Conservation (phyloP, 2,329 filamentous ascomycete genomes). For the Fusarium aywerte region DNA sequence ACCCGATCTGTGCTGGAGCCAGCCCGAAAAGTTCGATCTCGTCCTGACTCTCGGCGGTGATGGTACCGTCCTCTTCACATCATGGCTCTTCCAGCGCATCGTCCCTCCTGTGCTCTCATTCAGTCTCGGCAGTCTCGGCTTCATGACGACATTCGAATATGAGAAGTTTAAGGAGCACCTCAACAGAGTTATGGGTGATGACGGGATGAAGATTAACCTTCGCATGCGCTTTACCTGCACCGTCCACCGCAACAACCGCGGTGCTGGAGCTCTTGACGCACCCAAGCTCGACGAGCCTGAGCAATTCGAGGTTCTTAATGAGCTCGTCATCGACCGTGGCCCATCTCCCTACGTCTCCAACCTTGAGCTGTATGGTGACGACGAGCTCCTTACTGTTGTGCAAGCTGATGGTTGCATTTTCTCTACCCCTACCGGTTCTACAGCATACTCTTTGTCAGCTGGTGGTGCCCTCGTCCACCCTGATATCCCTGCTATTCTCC, state of each 20-base stretch:
- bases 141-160: constrained; percentile 89
- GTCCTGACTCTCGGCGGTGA: constrained; percentile 89
- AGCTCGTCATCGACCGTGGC: constrained; percentile 96
- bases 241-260: constrained; percentile 78
- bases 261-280: constrained; percentile 52
- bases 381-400: constrained; percentile 92
- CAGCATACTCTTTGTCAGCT: constrained; percentile 94
- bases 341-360: constrained; percentile 97
- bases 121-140: constrained; percentile 85
- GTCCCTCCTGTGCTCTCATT: constrained; percentile 88
- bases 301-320: constrained; percentile 97
- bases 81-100: constrained; percentile 90
- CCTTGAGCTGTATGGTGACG: constrained; percentile 94
- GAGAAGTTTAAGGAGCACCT: constrained; percentile 88
- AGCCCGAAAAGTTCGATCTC: constrained; percentile 94
- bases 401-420: constrained; percentile 98
- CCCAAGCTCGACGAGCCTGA: constrained; percentile 86
- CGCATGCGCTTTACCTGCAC: constrained; percentile 99
- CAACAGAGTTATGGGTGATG: constrained; percentile 89
- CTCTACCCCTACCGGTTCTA: constrained; percentile 93
- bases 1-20: constrained; percentile 92
- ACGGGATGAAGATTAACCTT: constrained; percentile 95
- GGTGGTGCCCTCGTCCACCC: constrained; percentile 96
- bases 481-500: constrained; percentile 93
- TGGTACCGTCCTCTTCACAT: constrained; percentile 87